Evolutionary conservation across 352 stramenopile species (phyloP), one percentile per base, ranked within the genome.

Genomic region (Phytophthora crassamura): DNA sequence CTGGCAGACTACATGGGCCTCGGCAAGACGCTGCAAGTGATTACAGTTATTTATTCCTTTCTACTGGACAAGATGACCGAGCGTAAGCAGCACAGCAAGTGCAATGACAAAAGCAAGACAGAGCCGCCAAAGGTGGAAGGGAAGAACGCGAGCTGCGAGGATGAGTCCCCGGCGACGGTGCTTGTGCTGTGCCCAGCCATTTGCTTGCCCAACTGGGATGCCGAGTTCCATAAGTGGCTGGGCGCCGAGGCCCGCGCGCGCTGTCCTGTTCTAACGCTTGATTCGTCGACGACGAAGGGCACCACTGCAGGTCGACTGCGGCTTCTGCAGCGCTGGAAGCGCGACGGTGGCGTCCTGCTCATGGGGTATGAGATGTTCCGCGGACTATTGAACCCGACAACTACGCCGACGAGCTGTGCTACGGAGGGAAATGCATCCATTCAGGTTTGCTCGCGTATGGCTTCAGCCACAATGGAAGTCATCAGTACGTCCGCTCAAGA

Each of bases 221-320:
- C 92, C 58, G 97, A 99, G 81, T 98, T 99, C 65, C 82, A 96
- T 22, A 99, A 99, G 69, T 99, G 97, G 97, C 72, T 99, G 30
- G 84, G 69, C 28, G 22, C 51, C 2, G 80, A 91, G 38, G 78
- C 83, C 30, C 65, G 80, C n/a, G 68, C 62, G 45, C 72, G 70
- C 33, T 92, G 84, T 32, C 80, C 75, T 22, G 62, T 95, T 18
- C 72, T 89, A 18, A 67, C 79, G 39, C 70, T 96, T 41, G 87
- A 95, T 59, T 64, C 84, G 16, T 73, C 66, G 14, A 83, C 72
- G 10, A 82, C 74, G 38, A 93, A 91, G 45, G 69, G 78, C 28
- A 89, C 69, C 20, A 78, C 67, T 43, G 63, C 49, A 16, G 72
- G 79, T 7, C 83, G 88, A 30, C 50, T 91, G 10, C 74, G 74